These are phyloP conservation scores for Pythium guiyangense DNA, from an alignment of 352 stramenopile species.

Conservation along the genomic window DNA sequence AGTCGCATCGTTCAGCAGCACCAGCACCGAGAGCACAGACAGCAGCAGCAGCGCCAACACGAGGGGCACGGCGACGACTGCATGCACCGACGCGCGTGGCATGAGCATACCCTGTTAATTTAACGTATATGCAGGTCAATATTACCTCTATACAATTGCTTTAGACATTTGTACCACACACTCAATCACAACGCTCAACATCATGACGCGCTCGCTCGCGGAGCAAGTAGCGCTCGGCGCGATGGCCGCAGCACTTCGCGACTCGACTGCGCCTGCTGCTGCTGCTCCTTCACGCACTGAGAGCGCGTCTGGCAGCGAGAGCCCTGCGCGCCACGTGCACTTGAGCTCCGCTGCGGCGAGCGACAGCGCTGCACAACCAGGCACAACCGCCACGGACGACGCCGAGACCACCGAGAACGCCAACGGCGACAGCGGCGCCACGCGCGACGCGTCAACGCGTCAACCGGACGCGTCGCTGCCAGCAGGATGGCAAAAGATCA, in stretches of 20 bases:
- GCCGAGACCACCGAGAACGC: conserved; percentile 1
- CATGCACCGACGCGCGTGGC: background rate
- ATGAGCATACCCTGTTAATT: conserved; percentile 5
- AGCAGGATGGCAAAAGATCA: conserved; percentile 51
- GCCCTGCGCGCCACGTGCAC: conserved; percentile 38
- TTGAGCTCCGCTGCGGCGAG: conserved; percentile 31
- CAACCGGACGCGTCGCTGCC: conserved; percentile 34
- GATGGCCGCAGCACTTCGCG: conserved; percentile 13
- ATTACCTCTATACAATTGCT: background rate
- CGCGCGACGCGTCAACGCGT: background rate
- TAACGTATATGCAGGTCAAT: conserved; percentile 1
- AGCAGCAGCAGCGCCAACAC: background rate
- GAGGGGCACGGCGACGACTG: too few relatives aligned
- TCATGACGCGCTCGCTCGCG: conserved; percentile 11
- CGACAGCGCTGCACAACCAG: background rate
- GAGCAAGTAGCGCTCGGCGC: conserved; percentile 16
- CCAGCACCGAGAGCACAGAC: background rate
- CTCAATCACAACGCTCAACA: conserved; percentile 11
- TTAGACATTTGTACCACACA: background rate
- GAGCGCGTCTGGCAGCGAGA: conserved; percentile 17
- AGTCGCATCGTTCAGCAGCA: background rate
- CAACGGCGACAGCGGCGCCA: conserved; percentile 1
- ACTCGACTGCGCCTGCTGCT: background rate
- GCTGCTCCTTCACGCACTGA: background rate
- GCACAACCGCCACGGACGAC: conserved; percentile 3